These are phyloP conservation scores for Candida coquimbonensis DNA, from an alignment of 805 yeast genomes.

Conservation along the genomic window DNA sequence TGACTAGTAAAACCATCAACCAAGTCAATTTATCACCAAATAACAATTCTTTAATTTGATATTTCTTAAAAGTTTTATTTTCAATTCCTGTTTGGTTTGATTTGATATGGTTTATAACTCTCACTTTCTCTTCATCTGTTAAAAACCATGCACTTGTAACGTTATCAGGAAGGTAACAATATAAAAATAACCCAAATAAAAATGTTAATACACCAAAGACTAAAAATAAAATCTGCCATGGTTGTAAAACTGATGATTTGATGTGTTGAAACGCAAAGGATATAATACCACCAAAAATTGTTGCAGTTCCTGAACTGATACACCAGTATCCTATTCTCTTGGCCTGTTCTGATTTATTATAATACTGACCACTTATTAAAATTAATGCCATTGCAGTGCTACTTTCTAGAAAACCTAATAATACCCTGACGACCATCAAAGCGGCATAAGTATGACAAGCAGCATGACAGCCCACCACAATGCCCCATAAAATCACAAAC, in stretches of 20 bases:
- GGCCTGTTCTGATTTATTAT: constrained; percentile 44
- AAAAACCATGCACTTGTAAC: constrained; percentile 29
- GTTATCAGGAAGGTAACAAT: constrained; percentile 42
- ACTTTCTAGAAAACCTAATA: constrained; percentile 46
- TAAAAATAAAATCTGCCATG: constrained; percentile 55
- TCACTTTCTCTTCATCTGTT: constrained; percentile 29
- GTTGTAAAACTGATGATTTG: constrained; percentile 28
- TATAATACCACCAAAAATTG: constrained; percentile 36
- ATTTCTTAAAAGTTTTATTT: constrained; percentile 32
- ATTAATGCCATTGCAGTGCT: constrained; percentile 49
- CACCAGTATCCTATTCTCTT: constrained; percentile 48
- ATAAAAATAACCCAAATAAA: constrained; percentile 37
- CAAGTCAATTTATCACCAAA: constrained; percentile 38
- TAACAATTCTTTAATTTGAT: constrained; percentile 36
- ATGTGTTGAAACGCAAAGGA: constrained; percentile 49
- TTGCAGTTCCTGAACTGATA: constrained; percentile 44
- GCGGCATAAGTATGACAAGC: constrained; percentile 45
- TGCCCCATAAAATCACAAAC: constrained; percentile 45
- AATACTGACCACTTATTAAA: constrained; percentile 53
- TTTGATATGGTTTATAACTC: constrained; percentile 34
- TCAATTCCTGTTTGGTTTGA: constrained; percentile 42
- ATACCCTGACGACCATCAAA: constrained; percentile 42
- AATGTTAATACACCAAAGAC: constrained; percentile 48
- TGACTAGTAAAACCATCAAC: constrained; percentile 35
- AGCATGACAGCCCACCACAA: constrained; percentile 38